Evolutionary conservation across 495 filamentous ascomycete species (phyloP).

Genomic region (Tuber melanosporum): DNA sequence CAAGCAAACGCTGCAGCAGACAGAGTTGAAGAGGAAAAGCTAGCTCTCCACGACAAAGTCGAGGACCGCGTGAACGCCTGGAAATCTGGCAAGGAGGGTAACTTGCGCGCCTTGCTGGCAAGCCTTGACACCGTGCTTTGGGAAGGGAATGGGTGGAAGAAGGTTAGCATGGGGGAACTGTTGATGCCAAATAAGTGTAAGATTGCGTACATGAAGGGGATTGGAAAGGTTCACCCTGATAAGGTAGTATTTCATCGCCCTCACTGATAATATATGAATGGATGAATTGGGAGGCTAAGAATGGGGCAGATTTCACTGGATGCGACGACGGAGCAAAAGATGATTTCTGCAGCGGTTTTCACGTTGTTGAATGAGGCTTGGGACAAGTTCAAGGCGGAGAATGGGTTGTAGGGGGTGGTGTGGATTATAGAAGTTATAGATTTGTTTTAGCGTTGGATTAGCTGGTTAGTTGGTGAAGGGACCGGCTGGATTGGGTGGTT

Average conservation of each 20-base stretch:
- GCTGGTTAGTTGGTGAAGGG: background rate
- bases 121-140: constrained; percentile 86
- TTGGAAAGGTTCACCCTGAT: constrained; percentile 96
- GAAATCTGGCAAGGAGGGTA: constrained; percentile 85
- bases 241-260: constrained; percentile 61
- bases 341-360: constrained; percentile 89
- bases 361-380: constrained; percentile 92
- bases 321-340: constrained; percentile 86
- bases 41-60: constrained; percentile 76
- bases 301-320: constrained; percentile 64
- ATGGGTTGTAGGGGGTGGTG: constrained; percentile 56
- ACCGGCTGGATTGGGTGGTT: background rate
- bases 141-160: constrained; percentile 91
- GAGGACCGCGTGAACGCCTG: constrained; percentile 69
- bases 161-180: constrained; percentile 85
- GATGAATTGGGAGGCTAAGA: constrained; percentile 21
- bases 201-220: constrained; percentile 97
- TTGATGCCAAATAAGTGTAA: constrained; percentile 89
- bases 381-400: constrained; percentile 95
- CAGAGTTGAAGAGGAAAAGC: constrained; percentile 80
- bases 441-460: background rate
- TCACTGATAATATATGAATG: background rate
- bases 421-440: background rate
- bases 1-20: constrained; percentile 77
- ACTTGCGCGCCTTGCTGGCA: constrained; percentile 78